phyloP scores from a whole-genome alignment of 2,329 filamentous ascomycete species.

The Tolypocladium guangdongense region DNA sequence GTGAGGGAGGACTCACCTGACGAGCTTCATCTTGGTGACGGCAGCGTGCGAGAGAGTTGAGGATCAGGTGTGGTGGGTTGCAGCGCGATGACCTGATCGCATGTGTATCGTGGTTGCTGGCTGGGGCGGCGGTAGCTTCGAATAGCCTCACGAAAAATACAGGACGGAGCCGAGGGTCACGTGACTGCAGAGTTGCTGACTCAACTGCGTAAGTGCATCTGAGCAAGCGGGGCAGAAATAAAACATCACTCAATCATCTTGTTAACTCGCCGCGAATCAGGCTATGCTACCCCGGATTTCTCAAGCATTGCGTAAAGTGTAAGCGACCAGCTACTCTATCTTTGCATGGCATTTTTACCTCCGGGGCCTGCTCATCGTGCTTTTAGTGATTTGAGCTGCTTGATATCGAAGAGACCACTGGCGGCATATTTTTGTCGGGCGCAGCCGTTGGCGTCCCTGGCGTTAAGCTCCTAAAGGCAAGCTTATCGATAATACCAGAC shows the following conservation, averaged over 20 bases:
- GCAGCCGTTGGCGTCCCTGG: not conserved
- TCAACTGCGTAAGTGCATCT: not conserved
- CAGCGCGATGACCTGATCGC: not conserved
- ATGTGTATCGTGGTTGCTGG: not conserved
- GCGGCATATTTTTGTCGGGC: not conserved
- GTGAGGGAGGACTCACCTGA: conserved; percentile 55
- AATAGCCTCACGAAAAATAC: not conserved
- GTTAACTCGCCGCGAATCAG: no score
- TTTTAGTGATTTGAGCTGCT: not conserved
- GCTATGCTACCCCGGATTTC: not conserved
- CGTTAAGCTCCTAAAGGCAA: not conserved
- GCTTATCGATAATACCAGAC: conserved; percentile 1
- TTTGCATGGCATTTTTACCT: no score
- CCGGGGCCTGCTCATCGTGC: no score
- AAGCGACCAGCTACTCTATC: no score
- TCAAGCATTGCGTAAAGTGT: not conserved
- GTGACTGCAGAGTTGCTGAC: not conserved
- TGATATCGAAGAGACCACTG: conserved; percentile 2
- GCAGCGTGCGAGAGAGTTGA: not conserved
- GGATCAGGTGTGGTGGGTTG: not conserved
- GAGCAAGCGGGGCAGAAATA: not conserved
- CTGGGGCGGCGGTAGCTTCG: not conserved
- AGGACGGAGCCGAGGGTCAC: not conserved
- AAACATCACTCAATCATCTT: not conserved
- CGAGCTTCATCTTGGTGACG: conserved; percentile 76